Percentiles rank a stretch among this genome's conserved stretches.
Conservation (phyloP, 345 rosid species). For the Populus deltoides region DNA sequence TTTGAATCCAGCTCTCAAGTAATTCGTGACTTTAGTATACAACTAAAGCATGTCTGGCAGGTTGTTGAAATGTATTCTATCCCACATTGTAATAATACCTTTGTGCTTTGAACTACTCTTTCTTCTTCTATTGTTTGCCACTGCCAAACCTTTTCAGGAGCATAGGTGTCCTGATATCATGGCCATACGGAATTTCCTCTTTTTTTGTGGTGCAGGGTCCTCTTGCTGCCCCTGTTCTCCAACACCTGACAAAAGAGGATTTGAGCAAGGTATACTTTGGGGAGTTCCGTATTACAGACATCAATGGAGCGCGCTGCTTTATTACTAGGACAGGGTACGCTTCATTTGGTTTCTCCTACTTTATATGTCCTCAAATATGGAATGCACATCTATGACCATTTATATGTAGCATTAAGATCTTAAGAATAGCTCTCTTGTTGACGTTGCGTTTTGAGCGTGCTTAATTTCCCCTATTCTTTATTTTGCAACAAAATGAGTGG, state of each 20-base stretch:
- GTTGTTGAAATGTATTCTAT: background rate
- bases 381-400: background rate
- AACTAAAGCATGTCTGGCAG: background rate
- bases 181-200: background rate
- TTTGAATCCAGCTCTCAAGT: background rate
- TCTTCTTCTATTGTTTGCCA: background rate
- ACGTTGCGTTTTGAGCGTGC: background rate
- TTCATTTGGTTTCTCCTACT: conserved; percentile 3
- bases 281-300: conserved; percentile 73
- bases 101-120: background rate
- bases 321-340: conserved; percentile 93
- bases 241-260: conserved; percentile 80
- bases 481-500: background rate
- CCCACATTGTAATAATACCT: background rate
- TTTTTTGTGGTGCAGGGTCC: conserved; percentile 64
- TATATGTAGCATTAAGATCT: background rate
- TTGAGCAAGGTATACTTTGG: conserved; percentile 93
- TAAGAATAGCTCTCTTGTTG: background rate
- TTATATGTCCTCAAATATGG: background rate
- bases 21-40: background rate
- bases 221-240: conserved; percentile 88
- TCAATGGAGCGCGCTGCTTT: conserved; percentile 76
- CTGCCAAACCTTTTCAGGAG: background rate
- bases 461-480: background rate
- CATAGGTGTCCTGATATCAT: background rate